Base-by-base conservation (phyloP, 148 eudicot genomes). In the Heliamphora exappendiculata region DNA sequence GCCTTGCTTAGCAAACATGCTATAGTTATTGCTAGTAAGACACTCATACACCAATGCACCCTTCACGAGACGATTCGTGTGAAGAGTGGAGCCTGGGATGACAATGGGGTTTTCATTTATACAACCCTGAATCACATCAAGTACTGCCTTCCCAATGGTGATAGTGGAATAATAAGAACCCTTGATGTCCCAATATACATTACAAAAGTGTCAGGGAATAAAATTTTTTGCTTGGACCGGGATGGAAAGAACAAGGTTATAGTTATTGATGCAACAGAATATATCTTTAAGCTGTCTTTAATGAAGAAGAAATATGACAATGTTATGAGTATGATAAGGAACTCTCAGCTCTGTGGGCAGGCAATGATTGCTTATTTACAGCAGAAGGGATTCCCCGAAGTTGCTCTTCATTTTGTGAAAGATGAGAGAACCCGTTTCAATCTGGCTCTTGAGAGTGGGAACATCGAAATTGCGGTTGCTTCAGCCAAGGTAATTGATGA, bases 61-160 rank as follows among this genome's bases (percentile, higher is more conserved):
- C 88, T 92, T 82, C 97, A 90, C 31, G 97, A 92, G 78, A 92
- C 94, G 9, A 92, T 88, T 72, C 91, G 94, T 47, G 91, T 90
- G n/a, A 92, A 92, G 86, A 88, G 97, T 75, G 97, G 97, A 20
- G 88, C 86, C 53, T 92, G 97, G 97, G 97, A 92, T 82, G 97
- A 90, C 78, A 90, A 90, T 87, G 94, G 97, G 55, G 92, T 92
- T 31, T 92, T 92, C 73, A 88, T 92, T 71, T 92, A 92, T 72
- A 83, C 97, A 31, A 92, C 97, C 45, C 64, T 90, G 28, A 92
- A 86, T 69, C 97, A 92, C 79, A 92, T 92, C 63, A 92, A 92
- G 81, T 92, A 91, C 75, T 91, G 97, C 68, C 98, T 94, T 59
- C 98, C 97, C 2, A 94, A 94, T 70, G 98, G 98, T 74, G 98